Conservation (phyloP, 495 filamentous ascomycete species). For the Aspergillus heteromorphus region DNA sequence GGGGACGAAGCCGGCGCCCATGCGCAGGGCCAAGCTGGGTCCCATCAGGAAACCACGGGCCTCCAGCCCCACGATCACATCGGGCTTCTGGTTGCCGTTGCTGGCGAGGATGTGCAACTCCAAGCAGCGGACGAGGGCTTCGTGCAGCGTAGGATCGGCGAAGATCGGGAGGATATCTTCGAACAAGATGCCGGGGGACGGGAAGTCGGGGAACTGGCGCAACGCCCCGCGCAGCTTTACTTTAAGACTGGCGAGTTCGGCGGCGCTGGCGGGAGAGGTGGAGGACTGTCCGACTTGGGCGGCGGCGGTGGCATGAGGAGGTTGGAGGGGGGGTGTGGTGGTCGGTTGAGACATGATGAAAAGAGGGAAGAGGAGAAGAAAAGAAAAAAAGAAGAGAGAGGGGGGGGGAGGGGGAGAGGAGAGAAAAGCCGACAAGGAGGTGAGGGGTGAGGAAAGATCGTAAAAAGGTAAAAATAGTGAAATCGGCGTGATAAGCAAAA, state of each 20-base stretch:
- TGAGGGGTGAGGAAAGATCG: conserved; percentile 23
- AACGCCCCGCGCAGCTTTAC: conserved; percentile 61
- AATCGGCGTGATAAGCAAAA: conserved; percentile 28
- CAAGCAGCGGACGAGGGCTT: conserved; percentile 73
- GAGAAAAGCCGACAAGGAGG: conserved; percentile 18
- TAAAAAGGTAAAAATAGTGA: conserved; percentile 27
- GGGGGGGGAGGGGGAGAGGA: conserved; percentile 18
- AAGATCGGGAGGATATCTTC: conserved; percentile 99
- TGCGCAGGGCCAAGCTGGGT: conserved; percentile 76
- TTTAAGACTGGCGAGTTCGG: conserved; percentile 93
- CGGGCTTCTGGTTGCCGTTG: conserved; percentile 56
- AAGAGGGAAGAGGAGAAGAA: conserved; percentile 21
- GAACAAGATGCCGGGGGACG: conserved; percentile 88
- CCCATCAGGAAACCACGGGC: conserved; percentile 95
- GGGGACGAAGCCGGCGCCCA: conserved; percentile 87
- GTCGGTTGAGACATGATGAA: conserved; percentile 56
- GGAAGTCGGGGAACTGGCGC: conserved; percentile 88
- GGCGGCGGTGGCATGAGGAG: conserved; percentile 43
- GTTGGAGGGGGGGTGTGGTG: conserved; percentile 17
- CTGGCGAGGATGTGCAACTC: conserved; percentile 69
- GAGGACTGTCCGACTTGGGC: conserved; percentile 44
- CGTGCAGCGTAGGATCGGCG: conserved; percentile 68
- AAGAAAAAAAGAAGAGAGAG: conserved; percentile 27
- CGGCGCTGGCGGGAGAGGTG: conserved; percentile 61
- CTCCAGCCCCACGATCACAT: conserved; percentile 90